Conservation (phyloP, 2,329 filamentous ascomycete species). For the Ophiostoma tasmaniense region DNA sequence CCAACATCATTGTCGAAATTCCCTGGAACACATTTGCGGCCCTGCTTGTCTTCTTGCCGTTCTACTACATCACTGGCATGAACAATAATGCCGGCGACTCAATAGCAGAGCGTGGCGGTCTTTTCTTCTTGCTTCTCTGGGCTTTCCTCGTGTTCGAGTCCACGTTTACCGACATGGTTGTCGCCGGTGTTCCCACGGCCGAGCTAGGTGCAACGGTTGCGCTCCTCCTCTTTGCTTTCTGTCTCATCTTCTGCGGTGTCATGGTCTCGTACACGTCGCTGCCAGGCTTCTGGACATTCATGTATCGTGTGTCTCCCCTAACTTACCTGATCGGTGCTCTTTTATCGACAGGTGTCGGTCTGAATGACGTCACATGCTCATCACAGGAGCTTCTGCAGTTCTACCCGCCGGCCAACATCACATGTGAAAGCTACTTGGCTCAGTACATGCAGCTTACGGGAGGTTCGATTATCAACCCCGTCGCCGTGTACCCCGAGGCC, state of each 20-base stretch:
- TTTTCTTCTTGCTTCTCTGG: constrained; percentile 75
- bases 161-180: constrained; percentile 65
- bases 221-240: constrained; percentile 50
- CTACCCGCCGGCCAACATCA: constrained; percentile 51
- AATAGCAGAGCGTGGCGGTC: constrained; percentile 58
- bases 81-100: constrained; percentile 57
- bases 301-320: constrained; percentile 57
- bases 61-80: constrained; percentile 55
- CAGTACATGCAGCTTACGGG: constrained; percentile 41
- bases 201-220: constrained; percentile 58
- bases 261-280: constrained; percentile 49
- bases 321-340: constrained; percentile 59
- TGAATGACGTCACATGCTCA: constrained; percentile 43
- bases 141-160: constrained; percentile 65
- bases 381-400: constrained; percentile 54
- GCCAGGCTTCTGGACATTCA: constrained; percentile 69
- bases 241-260: constrained; percentile 52
- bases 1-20: constrained; percentile 58
- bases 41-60: constrained; percentile 48
- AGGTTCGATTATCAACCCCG: constrained; percentile 54
- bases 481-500: constrained; percentile 20
- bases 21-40: constrained; percentile 46
- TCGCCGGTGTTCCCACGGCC: constrained; percentile 56
- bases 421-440: constrained; percentile 57
- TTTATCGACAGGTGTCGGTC: constrained; percentile 55